Evolutionary conservation across 371 early-diverging fungal genomes (phyloP).

Genomic region (Capniomyces stellatus): DNA sequence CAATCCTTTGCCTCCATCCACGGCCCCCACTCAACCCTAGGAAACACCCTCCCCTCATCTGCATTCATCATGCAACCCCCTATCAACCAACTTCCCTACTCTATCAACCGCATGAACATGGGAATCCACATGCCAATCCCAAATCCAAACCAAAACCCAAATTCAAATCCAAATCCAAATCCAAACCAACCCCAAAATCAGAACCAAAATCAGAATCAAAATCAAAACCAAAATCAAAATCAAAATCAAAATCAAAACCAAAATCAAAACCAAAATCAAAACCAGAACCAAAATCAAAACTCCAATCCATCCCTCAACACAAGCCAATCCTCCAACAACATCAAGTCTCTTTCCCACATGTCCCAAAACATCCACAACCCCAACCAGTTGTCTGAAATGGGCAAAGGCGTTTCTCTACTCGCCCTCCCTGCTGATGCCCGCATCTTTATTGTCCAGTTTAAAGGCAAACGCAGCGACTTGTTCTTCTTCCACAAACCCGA

Average conservation of each 20-base stretch:
- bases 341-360: not conserved
- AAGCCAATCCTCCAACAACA: not conserved
- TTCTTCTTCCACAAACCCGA: slow-evolving; percentile 9
- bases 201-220: no score
- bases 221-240: no score
- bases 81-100: not conserved
- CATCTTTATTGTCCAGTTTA: slow-evolving; percentile 24
- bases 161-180: no score
- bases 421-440: slow-evolving; percentile 18
- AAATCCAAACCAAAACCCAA: no score
- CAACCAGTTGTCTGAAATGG: slow-evolving; percentile 19
- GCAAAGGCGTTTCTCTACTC: slow-evolving; percentile 17
- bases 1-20: not conserved
- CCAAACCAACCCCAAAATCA: no score
- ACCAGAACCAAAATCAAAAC: not conserved
- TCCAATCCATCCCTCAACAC: not conserved
- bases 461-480: slow-evolving; percentile 18
- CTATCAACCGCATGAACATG: not conserved
- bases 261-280: no score
- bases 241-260: no score
- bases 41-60: not conserved
- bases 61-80: not conserved
- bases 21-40: not conserved
- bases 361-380: not conserved
- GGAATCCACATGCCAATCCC: not conserved